Conservation (phyloP, 1,284 basidiomycete genomes). For the Wallemia mellicola region DNA sequence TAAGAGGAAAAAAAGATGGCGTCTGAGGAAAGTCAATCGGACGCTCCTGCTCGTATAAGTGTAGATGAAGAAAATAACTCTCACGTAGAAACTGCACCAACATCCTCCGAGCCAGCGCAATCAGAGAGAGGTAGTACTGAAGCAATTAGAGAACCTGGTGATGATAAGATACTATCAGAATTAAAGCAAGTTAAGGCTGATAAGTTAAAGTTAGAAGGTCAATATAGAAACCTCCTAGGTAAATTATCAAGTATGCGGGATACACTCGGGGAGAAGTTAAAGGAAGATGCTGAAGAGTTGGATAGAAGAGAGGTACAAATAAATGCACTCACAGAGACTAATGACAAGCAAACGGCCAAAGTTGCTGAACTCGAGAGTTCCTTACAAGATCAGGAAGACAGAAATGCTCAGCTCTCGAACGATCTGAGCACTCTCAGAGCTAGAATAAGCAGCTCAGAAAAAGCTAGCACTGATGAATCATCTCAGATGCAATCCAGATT, state of each 20-base stretch:
- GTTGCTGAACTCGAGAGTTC: no score
- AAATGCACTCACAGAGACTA: no score
- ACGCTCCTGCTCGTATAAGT: no score
- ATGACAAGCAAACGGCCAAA: conserved; percentile 35
- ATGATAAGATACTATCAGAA: no score
- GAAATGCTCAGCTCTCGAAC: conserved; percentile 20
- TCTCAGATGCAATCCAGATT: conserved; percentile 45
- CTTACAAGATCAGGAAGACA: not conserved
- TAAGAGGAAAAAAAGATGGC: no score
- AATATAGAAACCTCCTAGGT: conserved; percentile 57
- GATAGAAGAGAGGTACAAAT: conserved; percentile 56
- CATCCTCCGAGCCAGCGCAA: no score
- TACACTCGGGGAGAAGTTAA: conserved; percentile 71
- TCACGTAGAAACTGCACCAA: no score
- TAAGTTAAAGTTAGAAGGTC: conserved; percentile 49
- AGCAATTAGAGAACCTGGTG: no score
- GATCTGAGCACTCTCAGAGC: conserved; percentile 29
- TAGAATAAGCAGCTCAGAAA: conserved; percentile 20
- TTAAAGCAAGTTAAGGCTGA: conserved; percentile 35
- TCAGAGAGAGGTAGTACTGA: no score
- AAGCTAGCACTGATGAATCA: conserved; percentile 26
- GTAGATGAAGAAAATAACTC: no score
- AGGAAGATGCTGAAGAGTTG: conserved; percentile 91
- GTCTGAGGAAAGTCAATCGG: no score
- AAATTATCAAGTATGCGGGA: conserved; percentile 81